phyloP scores from a whole-genome alignment of 768 basidiomycete species.

The Leccinum pellstonianum region DNA sequence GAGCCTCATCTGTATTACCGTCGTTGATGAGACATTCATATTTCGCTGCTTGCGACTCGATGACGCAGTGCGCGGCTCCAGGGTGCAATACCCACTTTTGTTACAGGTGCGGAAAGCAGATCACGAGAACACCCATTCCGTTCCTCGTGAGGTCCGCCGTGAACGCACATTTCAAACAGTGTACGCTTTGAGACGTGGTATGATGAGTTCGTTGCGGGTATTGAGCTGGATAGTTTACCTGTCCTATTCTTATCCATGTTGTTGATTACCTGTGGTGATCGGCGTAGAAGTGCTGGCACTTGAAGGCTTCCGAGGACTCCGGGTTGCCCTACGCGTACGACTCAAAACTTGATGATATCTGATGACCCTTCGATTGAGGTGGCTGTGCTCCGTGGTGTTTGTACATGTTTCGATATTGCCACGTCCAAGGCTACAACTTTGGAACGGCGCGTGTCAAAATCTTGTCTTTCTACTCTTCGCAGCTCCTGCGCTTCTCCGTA shows the following conservation, averaged over 20 bases:
- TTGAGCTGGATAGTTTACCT: neutral
- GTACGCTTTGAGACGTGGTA: slow-evolving; percentile 18
- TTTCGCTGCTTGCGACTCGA: neutral
- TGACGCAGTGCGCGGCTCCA: slow-evolving; percentile 46
- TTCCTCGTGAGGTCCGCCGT: slow-evolving; percentile 34
- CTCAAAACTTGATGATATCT: too few species aligned
- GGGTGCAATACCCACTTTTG: slow-evolving; percentile 60
- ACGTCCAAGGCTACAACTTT: slow-evolving; percentile 27
- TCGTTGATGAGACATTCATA: neutral
- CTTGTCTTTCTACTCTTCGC: slow-evolving; percentile 20
- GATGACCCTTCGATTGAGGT: neutral
- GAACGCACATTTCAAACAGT: slow-evolving; percentile 35
- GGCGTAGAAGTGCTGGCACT: neutral
- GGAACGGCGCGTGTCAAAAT: slow-evolving; percentile 17
- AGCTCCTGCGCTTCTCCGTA: slow-evolving; percentile 32
- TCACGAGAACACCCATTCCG: slow-evolving; percentile 37
- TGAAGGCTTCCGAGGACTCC: neutral
- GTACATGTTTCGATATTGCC: slow-evolving; percentile 29
- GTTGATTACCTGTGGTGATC: neutral
- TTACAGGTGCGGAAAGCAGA: slow-evolving; percentile 48
- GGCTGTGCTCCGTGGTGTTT: slow-evolving; percentile 24
- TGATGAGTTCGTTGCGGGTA: neutral
- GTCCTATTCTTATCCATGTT: neutral
- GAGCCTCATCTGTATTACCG: neutral
- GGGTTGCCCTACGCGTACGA: too few species aligned